These are phyloP conservation scores for Trematosphaeria pertusa DNA, from an alignment of 2,329 filamentous ascomycete genomes.

Conservation along the genomic window DNA sequence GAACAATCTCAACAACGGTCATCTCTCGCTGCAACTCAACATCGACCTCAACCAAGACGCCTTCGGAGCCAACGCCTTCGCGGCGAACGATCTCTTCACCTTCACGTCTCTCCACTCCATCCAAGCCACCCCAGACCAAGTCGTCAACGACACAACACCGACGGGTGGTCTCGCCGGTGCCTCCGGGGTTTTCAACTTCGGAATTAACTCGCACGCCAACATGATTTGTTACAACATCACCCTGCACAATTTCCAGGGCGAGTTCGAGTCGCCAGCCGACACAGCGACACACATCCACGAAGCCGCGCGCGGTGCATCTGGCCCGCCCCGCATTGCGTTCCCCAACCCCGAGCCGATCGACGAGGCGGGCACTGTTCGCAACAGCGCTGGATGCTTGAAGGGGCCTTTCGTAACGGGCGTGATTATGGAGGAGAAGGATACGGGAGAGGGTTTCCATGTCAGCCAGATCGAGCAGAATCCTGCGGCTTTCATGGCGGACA, in stretches of 20 bases:
- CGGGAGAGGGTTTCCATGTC: constrained; percentile 59
- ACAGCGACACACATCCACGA: constrained; percentile 66
- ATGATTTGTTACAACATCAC: constrained; percentile 60
- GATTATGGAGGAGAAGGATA: constrained; percentile 54
- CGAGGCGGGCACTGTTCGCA: constrained; percentile 17
- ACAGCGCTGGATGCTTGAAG: constrained; percentile 34
- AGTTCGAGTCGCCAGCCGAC: constrained; percentile 59
- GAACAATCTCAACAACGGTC: background rate
- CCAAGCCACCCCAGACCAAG: constrained; percentile 57
- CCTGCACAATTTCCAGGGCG: constrained; percentile 57
- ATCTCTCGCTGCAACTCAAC: constrained; percentile 11
- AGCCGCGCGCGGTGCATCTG: constrained; percentile 53
- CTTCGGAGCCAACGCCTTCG: constrained; percentile 9
- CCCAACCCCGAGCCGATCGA: constrained; percentile 29
- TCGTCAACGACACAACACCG: constrained; percentile 55
- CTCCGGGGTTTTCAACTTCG: constrained; percentile 59
- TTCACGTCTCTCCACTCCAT: constrained; percentile 61
- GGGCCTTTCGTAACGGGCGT: constrained; percentile 35
- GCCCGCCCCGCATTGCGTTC: constrained; percentile 56
- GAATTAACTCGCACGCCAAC: constrained; percentile 57
- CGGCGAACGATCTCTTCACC: constrained; percentile 27
- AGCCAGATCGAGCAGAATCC: constrained; percentile 60
- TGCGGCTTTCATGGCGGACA: constrained; percentile 60
- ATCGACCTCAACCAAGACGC: constrained; percentile 26
- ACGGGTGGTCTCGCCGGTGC: constrained; percentile 55